These are phyloP conservation scores for Tetrahymena malaccensis DNA, from an alignment of 73 alveolate species.

Conservation along the genomic window DNA sequence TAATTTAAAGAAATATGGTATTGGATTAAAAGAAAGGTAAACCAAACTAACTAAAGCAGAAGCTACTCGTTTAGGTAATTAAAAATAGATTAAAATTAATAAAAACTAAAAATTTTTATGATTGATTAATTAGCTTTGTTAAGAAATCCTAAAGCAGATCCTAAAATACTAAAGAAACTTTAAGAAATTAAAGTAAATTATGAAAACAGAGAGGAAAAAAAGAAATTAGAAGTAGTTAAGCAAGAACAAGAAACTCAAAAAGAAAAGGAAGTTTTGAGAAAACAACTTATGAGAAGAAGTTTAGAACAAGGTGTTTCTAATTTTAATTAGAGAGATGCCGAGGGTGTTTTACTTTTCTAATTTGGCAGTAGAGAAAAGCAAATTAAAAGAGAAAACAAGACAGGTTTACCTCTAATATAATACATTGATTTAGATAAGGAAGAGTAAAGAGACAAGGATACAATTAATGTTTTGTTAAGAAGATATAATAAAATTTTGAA, in stretches of 20 bases:
- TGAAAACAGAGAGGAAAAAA: constrained; percentile 40
- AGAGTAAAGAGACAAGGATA: constrained; percentile 66
- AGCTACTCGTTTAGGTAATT: not conserved
- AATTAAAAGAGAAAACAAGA: constrained; percentile 9
- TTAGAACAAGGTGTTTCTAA: constrained; percentile 36
- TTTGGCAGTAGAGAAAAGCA: constrained; percentile 44
- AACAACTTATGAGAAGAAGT: constrained; percentile 54
- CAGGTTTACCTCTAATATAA: constrained; percentile 19
- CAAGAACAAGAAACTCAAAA: constrained; percentile 28
- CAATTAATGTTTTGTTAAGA: constrained; percentile 47
- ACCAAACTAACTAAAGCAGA: constrained; percentile 11
- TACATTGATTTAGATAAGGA: constrained; percentile 55
- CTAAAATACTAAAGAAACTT: constrained; percentile 38
- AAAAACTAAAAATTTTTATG: constrained; percentile 11
- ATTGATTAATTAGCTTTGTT: constrained; percentile 23
- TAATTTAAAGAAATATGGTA: not conserved
- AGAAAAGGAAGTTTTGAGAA: constrained; percentile 28
- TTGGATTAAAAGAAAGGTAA: constrained; percentile 12
- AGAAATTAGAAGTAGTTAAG: constrained; percentile 22
- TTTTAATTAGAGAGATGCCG: constrained; percentile 23
- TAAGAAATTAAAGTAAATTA: constrained; percentile 20
- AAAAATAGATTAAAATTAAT: not conserved
- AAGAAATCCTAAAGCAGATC: constrained; percentile 52
- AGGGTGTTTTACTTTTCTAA: constrained; percentile 27
- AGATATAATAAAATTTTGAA: constrained; percentile 52